phyloP scores from a whole-genome alignment of 1,284 basidiomycete species.

The Pyrrhoderma noxium region DNA sequence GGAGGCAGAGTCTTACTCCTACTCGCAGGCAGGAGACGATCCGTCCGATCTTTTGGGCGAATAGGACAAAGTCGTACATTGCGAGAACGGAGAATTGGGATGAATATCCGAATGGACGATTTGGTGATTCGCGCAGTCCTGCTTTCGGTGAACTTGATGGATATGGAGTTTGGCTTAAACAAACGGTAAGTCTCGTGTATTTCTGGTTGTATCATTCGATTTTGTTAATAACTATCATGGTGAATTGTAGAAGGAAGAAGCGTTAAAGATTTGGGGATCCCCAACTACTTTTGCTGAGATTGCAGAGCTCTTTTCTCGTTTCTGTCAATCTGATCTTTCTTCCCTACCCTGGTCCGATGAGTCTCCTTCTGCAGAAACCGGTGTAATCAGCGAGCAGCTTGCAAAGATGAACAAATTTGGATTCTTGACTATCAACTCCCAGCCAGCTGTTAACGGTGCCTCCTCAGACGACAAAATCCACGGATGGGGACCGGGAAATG shows the following conservation, averaged over 20 bases:
- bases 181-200: conserved; percentile 47
- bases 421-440: conserved; percentile 96
- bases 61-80: conserved; percentile 85
- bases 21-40: conserved; percentile 83
- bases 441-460: conserved; percentile 93
- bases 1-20: conserved; percentile 88
- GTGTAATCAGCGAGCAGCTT: conserved; percentile 74
- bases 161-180: conserved; percentile 83
- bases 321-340: conserved; percentile 64
- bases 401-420: conserved; percentile 84
- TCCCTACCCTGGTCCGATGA: conserved; percentile 97
- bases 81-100: conserved; percentile 97
- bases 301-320: conserved; percentile 67
- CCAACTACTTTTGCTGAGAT: conserved; percentile 69
- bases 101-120: conserved; percentile 98
- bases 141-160: conserved; percentile 98
- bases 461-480: conserved; percentile 80
- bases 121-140: conserved; percentile 93
- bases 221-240: conserved; percentile 1
- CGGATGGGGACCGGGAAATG: conserved; percentile 93
- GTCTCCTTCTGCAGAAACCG: conserved; percentile 78
- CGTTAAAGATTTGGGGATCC: conserved; percentile 80
- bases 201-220: conserved; percentile 2
- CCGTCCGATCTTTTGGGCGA: conserved; percentile 94
- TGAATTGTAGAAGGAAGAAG: conserved; percentile 66